Evolutionary conservation across 2,329 filamentous ascomycete species (phyloP).

Genomic region (Lojkania enalia): DNA sequence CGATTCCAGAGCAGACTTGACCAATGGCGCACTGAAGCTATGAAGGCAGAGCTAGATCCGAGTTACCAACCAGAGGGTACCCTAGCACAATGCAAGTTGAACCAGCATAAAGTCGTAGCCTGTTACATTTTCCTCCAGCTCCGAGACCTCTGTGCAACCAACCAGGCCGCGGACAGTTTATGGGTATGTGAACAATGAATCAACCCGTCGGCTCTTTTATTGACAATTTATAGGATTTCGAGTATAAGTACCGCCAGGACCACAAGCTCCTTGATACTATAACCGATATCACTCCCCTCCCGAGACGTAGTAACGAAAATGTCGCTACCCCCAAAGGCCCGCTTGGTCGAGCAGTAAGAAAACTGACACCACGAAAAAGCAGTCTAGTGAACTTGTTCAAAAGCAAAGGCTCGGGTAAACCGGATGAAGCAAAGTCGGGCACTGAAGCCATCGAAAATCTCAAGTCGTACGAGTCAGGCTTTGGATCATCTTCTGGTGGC

Average conservation of each 20-base stretch:
- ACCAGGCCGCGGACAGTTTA: conserved; percentile 37
- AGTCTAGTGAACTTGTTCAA: conserved; percentile 41
- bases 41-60: conserved; percentile 24
- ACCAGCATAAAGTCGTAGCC: conserved; percentile 31
- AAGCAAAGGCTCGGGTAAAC: conserved; percentile 33
- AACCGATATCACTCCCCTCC: conserved; percentile 17
- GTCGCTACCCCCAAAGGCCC: conserved; percentile 22
- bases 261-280: conserved; percentile 28
- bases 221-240: conserved; percentile 32
- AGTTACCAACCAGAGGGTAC: conserved; percentile 13
- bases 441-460: too few species aligned
- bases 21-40: conserved; percentile 40
- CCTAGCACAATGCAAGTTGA: conserved; percentile 26
- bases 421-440: not conserved
- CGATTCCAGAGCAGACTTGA: conserved; percentile 39
- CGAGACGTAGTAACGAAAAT: conserved; percentile 28
- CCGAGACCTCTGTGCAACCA: conserved; percentile 31
- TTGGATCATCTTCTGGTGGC: too few species aligned
- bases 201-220: not conserved
- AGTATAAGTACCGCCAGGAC: conserved; percentile 36
- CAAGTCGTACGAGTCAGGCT: too few species aligned
- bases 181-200: conserved; percentile 25
- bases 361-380: conserved; percentile 39
- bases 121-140: conserved; percentile 38
- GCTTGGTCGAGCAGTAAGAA: conserved; percentile 36